Evolutionary conservation across 768 basidiomycete genomes (phyloP).

Genomic region (Termitomyces sp.): DNA sequence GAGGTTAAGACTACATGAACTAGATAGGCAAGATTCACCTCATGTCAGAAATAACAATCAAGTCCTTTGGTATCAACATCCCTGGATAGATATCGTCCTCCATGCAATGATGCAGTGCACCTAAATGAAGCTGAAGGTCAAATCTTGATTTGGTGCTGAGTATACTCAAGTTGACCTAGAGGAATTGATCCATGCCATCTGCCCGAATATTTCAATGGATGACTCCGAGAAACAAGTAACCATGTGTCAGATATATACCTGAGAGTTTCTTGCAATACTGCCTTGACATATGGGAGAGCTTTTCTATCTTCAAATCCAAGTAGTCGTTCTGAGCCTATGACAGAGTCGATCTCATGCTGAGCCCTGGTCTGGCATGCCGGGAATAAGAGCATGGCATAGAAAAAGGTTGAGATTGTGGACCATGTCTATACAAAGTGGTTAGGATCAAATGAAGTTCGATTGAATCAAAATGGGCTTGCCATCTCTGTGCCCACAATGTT

Average conservation of each 20-base stretch:
- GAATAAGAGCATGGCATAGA: constrained; percentile 36
- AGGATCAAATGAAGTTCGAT: not conserved
- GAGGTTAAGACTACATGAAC: no score
- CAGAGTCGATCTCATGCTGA: constrained; percentile 38
- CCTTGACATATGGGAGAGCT: constrained; percentile 22
- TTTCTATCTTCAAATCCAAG: constrained; percentile 29
- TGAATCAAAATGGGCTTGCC: constrained; percentile 15
- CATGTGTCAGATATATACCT: constrained; percentile 10
- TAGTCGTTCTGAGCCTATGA: constrained; percentile 32
- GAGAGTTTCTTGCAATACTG: constrained; percentile 28
- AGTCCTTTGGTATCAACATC: constrained; percentile 34
- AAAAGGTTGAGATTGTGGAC: constrained; percentile 26
- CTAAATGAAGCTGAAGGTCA: constrained; percentile 22
- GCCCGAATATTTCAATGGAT: no score
- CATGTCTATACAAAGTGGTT: constrained; percentile 21
- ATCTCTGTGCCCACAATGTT: constrained; percentile 32
- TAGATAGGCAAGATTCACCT: constrained; percentile 17
- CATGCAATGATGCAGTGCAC: constrained; percentile 20
- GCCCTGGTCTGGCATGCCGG: constrained; percentile 33
- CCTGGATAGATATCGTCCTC: constrained; percentile 33
- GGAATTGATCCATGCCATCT: constrained; percentile 3
- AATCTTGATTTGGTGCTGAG: no score
- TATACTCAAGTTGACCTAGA: not conserved
- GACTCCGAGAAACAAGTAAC: no score
- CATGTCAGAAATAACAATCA: constrained; percentile 17